Base-by-base conservation (phyloP, 2,329 filamentous ascomycete species). In the Penicillium griseofulvum region DNA sequence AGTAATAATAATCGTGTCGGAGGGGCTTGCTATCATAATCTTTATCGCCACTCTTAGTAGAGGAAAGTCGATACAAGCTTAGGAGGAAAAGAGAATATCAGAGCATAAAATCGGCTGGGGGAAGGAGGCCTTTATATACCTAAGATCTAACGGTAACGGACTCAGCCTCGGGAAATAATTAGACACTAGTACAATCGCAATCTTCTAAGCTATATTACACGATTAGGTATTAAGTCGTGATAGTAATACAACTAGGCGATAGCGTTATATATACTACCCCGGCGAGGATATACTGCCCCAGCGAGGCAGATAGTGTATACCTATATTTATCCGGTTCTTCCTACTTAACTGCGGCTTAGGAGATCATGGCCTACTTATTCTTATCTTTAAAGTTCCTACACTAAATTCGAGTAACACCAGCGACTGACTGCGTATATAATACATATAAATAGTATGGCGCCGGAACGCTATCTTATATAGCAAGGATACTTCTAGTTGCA, bases 401-500 rank as follows among this genome's bases (percentile, higher is more conserved):
- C 34, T 22, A 51, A 55, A 52, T 59, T 53, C 37, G 46, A 44
- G 44, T 36, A 61, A 52, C 55, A 49, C 47, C 36, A n/a, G 51
- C 56, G 56, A 58, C 61, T 64, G 3, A 58, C 61, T 64, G 3
- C 53, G 52, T 43, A 64, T 56, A 47, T 29, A 48, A 55, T 64
- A 48, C 26, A 58, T 41, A 52, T 64, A 45, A 51, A 46, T 47
- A 28, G 61, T 54, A 58, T 64, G 48, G 42, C 59, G 59, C 54
- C 58, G 47, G 50, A 64, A 64, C 22, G 53, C 57, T 52, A 64
- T 62, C 39, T 48, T 22, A 60, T 64, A 54, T 41, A 64, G 31
- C 33, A 63, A 55, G 31, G 43, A 34, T 42, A 58, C 52, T 50
- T 63, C 54, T 39, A 61, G 34, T 63, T 59, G 29, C 3, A 14